Evolutionary conservation across 345 rosid genomes (phyloP), one percentile per base, ranked within the genome.

Genomic region (Eucalyptus brandiana): DNA sequence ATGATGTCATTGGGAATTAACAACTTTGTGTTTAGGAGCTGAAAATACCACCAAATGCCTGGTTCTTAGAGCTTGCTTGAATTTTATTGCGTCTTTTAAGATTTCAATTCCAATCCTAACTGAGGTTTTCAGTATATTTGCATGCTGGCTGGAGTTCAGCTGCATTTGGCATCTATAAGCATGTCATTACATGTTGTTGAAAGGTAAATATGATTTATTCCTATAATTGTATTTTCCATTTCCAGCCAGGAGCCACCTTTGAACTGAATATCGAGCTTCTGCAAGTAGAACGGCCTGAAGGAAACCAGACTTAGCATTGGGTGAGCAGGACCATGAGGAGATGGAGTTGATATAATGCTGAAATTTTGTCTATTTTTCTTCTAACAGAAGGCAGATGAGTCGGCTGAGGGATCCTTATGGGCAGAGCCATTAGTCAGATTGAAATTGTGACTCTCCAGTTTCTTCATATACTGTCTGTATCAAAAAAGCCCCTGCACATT

Each of bases 261-360:
- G 98, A 95, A 89, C 91, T 97, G 87, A 95, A 96, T 86, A 94
- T 96, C 15, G 98, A 97, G 96, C 99, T 97, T 92, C 91, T 97
- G 93, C 91, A 93, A 93, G 94, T 95, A 89, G 91, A 72, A 87
- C 91, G 91, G 9, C 90, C 97, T 1, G 92, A 92, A 88, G 93
- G 90, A 60, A 93, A 92, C 90, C 93, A 91, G 87, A 90, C 86
- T 40, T 32, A 23, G 51, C 6, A 48, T 44, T 21, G 42, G 89
- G 76, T n/a, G 24, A 13, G 14, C 30, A 19, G 72, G 7, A 13
- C 45, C 6, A 10, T 16, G 45, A 72, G 81, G 81, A 5, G 14
- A 72, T 34, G 26, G 44, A 72, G 44, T 72, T 72, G 81, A 45
- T 58, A 28, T 6, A 9, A 65, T 24, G 23, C 86, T 3, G 83